Conservation (phyloP, 2,329 filamentous ascomycete species). For the Paramyrothecium sp. region DNA sequence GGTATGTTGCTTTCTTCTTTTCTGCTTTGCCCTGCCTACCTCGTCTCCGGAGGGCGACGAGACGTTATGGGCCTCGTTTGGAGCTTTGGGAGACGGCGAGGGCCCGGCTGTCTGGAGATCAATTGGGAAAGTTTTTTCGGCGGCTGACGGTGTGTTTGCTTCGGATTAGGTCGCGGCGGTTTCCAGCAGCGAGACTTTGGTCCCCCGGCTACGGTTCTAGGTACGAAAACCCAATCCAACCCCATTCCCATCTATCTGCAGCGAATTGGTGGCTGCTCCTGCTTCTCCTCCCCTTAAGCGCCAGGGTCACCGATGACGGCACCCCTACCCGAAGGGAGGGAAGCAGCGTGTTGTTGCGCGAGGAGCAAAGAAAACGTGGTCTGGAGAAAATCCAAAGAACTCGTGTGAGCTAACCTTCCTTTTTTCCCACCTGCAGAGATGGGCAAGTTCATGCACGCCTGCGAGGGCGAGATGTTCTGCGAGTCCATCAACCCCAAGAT, state of each 20-base stretch:
- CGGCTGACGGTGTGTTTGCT: conserved; percentile 13
- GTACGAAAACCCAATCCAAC: conserved; percentile 20
- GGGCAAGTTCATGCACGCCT: conserved; percentile 90
- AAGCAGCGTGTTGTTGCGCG: no score
- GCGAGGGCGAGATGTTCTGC: conserved; percentile 98
- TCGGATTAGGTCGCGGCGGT: conserved; percentile 29
- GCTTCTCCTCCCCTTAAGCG: not conserved
- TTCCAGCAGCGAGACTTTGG: conserved; percentile 39
- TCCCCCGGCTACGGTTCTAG: conserved; percentile 34
- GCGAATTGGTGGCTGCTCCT: no score
- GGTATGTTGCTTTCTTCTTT: not conserved
- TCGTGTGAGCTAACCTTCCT: no score
- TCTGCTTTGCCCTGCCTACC: not conserved
- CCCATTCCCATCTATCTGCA: not conserved
- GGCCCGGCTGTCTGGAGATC: no score
- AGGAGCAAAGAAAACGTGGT: no score
- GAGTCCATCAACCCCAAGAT: conserved; percentile 93
- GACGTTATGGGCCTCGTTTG: not conserved
- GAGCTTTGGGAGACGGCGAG: not conserved
- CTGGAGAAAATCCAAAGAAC: no score
- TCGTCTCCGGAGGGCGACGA: not conserved
- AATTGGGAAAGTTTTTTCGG: not conserved
- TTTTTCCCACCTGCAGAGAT: conserved; percentile 54
- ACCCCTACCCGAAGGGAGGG: no score
- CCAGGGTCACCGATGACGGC: not conserved